A percentile compares a stretch with the other conserved stretches of the same genome.
Conservation (phyloP, 108 stramenopile genomes). For the Fragilariopsis cylindrus region DNA sequence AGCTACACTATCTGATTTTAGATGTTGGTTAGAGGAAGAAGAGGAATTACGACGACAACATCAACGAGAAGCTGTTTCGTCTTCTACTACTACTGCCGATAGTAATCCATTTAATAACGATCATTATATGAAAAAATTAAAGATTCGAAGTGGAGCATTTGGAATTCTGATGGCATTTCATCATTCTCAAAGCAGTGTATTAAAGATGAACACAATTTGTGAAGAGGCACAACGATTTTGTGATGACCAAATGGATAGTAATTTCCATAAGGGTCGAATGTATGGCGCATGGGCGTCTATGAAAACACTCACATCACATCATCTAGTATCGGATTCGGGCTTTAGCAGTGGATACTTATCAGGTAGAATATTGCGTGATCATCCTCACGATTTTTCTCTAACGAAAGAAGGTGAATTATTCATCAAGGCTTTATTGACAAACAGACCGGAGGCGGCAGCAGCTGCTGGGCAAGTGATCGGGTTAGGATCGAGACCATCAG, state of each 20-base stretch:
- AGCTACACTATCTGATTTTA: conserved; percentile 32
- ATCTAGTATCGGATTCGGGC: too few relatives aligned
- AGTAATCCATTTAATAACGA: conserved; percentile 3
- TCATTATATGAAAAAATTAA: conserved; percentile 28
- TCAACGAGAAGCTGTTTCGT: neutral
- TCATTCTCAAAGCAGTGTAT: neutral
- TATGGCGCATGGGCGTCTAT: conserved; percentile 34
- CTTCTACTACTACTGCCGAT: neutral
- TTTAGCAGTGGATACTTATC: too few relatives aligned
- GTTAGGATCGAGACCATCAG: too few relatives aligned
- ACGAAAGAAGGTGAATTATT: conserved; percentile 30
- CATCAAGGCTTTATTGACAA: conserved; percentile 21
- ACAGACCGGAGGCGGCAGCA: conserved; percentile 11
- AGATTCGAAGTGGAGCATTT: conserved; percentile 28
- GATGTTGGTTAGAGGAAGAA: conserved; percentile 36
- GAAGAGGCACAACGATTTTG: conserved; percentile 27
- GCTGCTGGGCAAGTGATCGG: too few relatives aligned
- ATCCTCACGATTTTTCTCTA: conserved; percentile 13
- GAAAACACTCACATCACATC: conserved; percentile 18
- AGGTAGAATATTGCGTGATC: neutral
- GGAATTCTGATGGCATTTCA: conserved; percentile 43
- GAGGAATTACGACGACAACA: conserved; percentile 13
- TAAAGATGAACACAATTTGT: conserved; percentile 24
- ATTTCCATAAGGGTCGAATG: conserved; percentile 28
- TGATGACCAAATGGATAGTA: conserved; percentile 31